phyloP scores from a whole-genome alignment of 441 rosid species.

The Viola pubescens region DNA sequence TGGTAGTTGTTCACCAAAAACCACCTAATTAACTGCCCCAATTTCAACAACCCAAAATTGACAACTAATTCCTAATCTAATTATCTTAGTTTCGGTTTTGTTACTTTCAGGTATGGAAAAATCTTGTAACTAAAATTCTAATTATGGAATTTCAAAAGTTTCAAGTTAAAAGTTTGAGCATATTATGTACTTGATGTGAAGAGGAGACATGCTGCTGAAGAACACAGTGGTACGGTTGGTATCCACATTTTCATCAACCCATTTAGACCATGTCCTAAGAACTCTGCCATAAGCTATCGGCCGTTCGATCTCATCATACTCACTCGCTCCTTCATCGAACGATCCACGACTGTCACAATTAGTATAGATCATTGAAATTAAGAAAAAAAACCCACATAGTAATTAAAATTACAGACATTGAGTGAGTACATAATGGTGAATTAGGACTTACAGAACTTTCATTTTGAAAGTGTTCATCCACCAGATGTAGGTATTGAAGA shows the following conservation, averaged over 20 bases:
- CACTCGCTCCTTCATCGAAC: conserved; percentile 59
- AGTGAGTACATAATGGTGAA: background rate
- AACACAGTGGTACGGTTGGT: conserved; percentile 63
- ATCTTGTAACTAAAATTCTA: background rate
- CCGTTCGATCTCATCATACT: conserved; percentile 70
- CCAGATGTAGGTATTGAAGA: conserved; percentile 94
- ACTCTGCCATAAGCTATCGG: conserved; percentile 63
- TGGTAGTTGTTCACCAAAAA: conserved; percentile 14
- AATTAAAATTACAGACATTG: background rate
- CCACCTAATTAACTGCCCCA: background rate
- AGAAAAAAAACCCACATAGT: too few relatives aligned
- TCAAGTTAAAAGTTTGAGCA: background rate
- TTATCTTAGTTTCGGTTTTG: too few relatives aligned
- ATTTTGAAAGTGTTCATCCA: conserved; percentile 90
- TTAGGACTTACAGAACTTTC: conserved; percentile 73
- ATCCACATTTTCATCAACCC: conserved; percentile 68
- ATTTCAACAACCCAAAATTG: conserved; percentile 2
- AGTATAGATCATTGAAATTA: background rate
- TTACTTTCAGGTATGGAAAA: background rate
- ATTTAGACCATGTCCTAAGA: conserved; percentile 67
- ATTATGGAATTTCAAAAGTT: background rate
- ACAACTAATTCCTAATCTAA: background rate
- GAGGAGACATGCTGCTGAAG: conserved; percentile 89
- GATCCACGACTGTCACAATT: conserved; percentile 56
- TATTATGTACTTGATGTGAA: conserved; percentile 66